Conservation (phyloP, 768 basidiomycete genomes). For the Pleurotus citrinopileatus region DNA sequence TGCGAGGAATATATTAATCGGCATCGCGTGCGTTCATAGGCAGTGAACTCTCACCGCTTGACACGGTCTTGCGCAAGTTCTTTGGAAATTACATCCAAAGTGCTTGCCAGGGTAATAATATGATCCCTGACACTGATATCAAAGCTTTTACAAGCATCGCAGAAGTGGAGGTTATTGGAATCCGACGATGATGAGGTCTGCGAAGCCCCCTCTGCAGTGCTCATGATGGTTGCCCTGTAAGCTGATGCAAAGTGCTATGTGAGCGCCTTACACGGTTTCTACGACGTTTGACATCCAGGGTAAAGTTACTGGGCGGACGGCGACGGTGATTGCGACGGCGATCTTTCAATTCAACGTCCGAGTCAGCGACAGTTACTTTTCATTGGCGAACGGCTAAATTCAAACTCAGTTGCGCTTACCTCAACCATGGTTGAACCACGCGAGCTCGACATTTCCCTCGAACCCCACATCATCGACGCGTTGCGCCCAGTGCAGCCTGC, state of each 20-base stretch:
- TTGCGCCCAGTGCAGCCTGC: constrained; percentile 43
- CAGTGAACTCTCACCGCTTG: constrained; percentile 28
- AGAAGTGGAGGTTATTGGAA: constrained; percentile 30
- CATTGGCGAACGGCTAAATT: no score
- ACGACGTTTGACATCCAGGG: not conserved
- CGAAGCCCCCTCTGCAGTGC: not conserved
- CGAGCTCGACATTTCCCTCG: constrained; percentile 63
- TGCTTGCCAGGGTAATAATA: constrained; percentile 26
- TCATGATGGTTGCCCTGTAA: not conserved
- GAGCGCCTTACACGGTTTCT: not conserved
- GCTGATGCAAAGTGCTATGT: not conserved
- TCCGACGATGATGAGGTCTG: constrained; percentile 9
- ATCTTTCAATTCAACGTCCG: not conserved
- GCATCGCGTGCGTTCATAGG: not conserved
- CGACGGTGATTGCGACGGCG: no score
- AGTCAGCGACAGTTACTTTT: not conserved
- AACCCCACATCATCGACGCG: constrained; percentile 53
- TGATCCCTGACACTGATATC: constrained; percentile 32
- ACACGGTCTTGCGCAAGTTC: constrained; percentile 46
- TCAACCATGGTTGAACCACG: not conserved
- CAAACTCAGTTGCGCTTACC: not conserved
- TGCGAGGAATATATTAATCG: constrained; percentile 15
- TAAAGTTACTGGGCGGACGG: no score
- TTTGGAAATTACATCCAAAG: constrained; percentile 50
- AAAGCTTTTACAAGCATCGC: constrained; percentile 40